A percentile compares a stretch with the other conserved stretches of the same genome.
phyloP scores from a whole-genome alignment of 2,329 filamentous ascomycete genomes.

The Exophiala sideris region DNA sequence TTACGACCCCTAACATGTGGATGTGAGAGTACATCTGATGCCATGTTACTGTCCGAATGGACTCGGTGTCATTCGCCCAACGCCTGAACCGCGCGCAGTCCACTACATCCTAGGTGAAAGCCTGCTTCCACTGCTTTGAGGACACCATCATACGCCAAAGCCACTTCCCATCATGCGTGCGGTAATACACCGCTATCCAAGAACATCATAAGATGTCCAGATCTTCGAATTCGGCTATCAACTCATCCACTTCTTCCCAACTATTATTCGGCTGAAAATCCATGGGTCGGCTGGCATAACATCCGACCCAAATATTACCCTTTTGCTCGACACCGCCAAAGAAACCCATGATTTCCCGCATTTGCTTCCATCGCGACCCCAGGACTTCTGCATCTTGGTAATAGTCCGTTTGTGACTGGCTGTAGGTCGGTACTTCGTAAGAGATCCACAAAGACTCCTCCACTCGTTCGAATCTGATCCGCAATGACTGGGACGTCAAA shows the following conservation, averaged over 20 bases:
- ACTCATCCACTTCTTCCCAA: conserved; percentile 33
- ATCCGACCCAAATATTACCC: conserved; percentile 52
- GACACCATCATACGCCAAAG: too few relatives aligned
- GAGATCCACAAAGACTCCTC: conserved; percentile 57
- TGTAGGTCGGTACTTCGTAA: conserved; percentile 47
- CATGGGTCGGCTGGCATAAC: conserved; percentile 56
- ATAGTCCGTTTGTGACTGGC: neutral
- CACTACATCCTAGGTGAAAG: too few relatives aligned
- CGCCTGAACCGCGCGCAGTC: too few relatives aligned
- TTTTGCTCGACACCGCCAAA: conserved; percentile 60
- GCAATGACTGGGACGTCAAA: conserved; percentile 34
- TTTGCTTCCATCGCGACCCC: conserved; percentile 53
- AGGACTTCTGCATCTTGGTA: conserved; percentile 39
- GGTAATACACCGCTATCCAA: neutral
- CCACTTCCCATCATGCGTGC: neutral
- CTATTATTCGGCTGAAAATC: conserved; percentile 30
- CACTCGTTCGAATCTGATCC: conserved; percentile 57
- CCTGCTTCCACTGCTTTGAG: too few relatives aligned
- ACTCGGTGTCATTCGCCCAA: too few relatives aligned
- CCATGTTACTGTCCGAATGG: too few relatives aligned
- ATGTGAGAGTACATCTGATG: too few relatives aligned
- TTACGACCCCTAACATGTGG: too few relatives aligned
- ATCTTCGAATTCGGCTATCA: conserved; percentile 52
- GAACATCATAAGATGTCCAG: conserved; percentile 45
- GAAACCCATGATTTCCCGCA: conserved; percentile 60